Evolutionary conservation across 768 basidiomycete species (phyloP), one percentile per base, ranked within the genome.

Genomic region (Trametes gibbosa): DNA sequence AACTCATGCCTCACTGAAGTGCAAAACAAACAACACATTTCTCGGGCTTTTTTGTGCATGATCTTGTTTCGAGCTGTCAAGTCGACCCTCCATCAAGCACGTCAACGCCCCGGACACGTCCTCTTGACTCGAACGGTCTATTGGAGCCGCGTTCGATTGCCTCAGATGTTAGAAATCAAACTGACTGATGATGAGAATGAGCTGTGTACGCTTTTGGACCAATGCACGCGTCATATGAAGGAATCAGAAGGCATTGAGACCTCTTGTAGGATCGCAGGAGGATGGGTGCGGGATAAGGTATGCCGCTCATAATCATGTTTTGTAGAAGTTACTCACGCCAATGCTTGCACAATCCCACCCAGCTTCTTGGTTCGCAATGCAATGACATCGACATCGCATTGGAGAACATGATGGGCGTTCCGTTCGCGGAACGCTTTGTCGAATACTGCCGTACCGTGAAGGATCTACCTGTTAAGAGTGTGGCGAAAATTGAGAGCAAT

Each of bases 241-340:
- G 70, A 76, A 56, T 76, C 81, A 34, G 78, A 83, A 50, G 79
- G 78, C 10, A 77, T 84, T 21, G 72, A 73, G 5, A 86, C 84
- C 0, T 80, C 83, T 0, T 96, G 96, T 70, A 82, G 97, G 64
- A 91, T 99, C 47, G 97, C 95, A 12, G 97, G 97, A 17, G 97
- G 97, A 19, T 99, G 97, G 97, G 97, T 98, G 45, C 80, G 97
- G 68, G 97, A 99, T 73, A 99, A 99, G 87, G 96, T 95, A 60
- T 65, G 75, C 71, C n/a, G 7, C 14, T 16, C 1, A 17, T 16
- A n/a, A 17, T 21, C 19, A 13, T 12, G 41, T n/a, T 8, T 17
- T 23, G 17, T 41, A 17, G 19, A 25, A 9, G 5, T n/a, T 51
- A 25, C 8, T 27, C 2, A 24, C 16, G 9, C 24, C 29, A 10